Evolutionary conservation across 495 filamentous ascomycete genomes (phyloP).

Genomic region (Hypomontagnella monticulosa): DNA sequence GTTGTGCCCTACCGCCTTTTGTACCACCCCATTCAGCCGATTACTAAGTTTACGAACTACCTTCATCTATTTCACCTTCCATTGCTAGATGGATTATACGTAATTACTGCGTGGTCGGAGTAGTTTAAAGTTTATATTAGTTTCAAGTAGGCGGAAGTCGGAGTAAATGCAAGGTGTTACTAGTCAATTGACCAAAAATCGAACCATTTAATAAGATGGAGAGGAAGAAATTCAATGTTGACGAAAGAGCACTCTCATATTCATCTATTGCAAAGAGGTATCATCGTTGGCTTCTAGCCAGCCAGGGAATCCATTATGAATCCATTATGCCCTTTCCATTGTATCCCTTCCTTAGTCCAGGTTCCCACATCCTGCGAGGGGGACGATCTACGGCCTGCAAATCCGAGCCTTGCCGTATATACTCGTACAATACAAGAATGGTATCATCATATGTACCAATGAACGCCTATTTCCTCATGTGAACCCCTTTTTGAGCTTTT

Average conservation of each 20-base stretch:
- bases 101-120: background rate
- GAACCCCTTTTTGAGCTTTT: conserved; percentile 9
- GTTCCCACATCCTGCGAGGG: conserved; percentile 2
- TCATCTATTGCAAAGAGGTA: conserved; percentile 31
- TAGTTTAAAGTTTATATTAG: background rate
- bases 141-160: background rate
- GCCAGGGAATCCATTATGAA: conserved; percentile 25
- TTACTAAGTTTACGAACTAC: conserved; percentile 1
- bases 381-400: conserved; percentile 5
- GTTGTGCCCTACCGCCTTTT: background rate
- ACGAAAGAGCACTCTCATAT: conserved; percentile 19
- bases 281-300: conserved; percentile 29
- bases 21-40: background rate
- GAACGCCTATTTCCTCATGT: conserved; percentile 35
- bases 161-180: conserved; percentile 9
- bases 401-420: conserved; percentile 19
- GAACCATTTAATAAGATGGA: background rate
- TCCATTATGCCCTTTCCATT: conserved; percentile 25
- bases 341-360: conserved; percentile 1
- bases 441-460: conserved; percentile 29
- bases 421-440: conserved; percentile 14
- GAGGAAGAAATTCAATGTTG: background rate
- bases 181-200: background rate
- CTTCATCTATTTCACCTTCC: conserved; percentile 4
- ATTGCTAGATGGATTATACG: background rate